Evolutionary conservation across 1,284 basidiomycete genomes (phyloP).

Genomic region (Cystobasidium slooffiae): DNA sequence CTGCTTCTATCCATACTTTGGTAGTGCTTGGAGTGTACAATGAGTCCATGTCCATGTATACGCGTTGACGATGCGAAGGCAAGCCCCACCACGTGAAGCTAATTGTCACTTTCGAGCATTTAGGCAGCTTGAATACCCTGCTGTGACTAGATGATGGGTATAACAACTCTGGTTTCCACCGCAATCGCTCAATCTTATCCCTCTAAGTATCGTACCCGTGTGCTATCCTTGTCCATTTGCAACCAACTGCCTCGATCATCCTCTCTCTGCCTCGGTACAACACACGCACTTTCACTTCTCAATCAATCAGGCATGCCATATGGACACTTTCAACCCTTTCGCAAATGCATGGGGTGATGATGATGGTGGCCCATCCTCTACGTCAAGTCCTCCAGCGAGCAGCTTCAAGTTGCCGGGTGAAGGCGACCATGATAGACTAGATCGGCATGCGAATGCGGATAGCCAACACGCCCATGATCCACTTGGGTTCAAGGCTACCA

Average conservation of each 20-base stretch:
- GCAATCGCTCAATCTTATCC: no score
- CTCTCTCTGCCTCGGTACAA: not conserved
- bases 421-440: not conserved
- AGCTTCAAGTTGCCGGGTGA: not conserved
- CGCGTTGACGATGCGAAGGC: no score
- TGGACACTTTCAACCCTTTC: conserved; percentile 43
- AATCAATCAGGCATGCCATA: conserved; percentile 5
- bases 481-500: not conserved
- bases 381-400: not conserved
- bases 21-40: no score
- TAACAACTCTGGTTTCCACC: no score
- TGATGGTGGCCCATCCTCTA: not conserved
- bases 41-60: no score
- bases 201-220: no score
- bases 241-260: not conserved
- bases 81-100: no score
- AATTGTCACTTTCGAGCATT: no score
- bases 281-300: not conserved
- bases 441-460: not conserved
- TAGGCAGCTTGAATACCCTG: no score
- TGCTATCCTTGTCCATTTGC: no score
- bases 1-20: no score
- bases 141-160: no score
- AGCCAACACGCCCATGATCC: not conserved
- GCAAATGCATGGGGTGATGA: conserved; percentile 43